These are phyloP conservation scores for Penicillium coffeae DNA, from an alignment of 495 filamentous ascomycete genomes.

Conservation along the genomic window DNA sequence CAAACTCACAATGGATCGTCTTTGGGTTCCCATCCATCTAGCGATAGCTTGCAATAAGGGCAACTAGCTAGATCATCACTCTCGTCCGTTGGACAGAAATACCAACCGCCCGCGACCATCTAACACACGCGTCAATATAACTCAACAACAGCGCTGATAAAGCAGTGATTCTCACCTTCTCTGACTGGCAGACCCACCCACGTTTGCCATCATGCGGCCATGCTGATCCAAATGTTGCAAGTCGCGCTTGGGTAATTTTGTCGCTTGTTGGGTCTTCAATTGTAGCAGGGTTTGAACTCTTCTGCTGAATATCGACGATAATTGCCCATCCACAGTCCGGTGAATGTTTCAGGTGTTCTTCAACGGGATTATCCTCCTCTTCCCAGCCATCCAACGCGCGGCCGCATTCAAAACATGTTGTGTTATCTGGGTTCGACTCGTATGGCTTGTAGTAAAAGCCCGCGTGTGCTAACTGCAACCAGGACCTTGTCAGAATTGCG, in stretches of 20 bases:
- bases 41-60: constrained; percentile 76
- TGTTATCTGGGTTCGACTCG: constrained; percentile 74
- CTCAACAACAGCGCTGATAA: constrained; percentile 6
- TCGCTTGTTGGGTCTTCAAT: constrained; percentile 69
- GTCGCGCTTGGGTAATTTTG: constrained; percentile 68
- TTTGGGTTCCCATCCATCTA: constrained; percentile 89
- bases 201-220: constrained; percentile 90
- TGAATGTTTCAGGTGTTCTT: constrained; percentile 81
- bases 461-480: constrained; percentile 71
- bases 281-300: constrained; percentile 57
- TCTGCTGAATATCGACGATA: constrained; percentile 63
- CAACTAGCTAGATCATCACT: constrained; percentile 82
- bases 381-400: constrained; percentile 87
- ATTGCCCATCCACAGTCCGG: constrained; percentile 85
- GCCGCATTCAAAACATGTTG: constrained; percentile 79
- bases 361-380: constrained; percentile 69
- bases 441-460: constrained; percentile 86
- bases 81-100: constrained; percentile 78
- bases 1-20: constrained; percentile 77
- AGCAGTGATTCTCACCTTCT: constrained; percentile 64
- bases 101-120: constrained; percentile 92
- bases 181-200: constrained; percentile 81
- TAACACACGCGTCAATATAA: constrained; percentile 31
- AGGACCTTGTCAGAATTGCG: constrained; percentile 6
- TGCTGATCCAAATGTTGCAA: constrained; percentile 66